These are phyloP conservation scores for Thraustochytrium sp. DNA, from an alignment of 352 stramenopile species.

Conservation along the genomic window DNA sequence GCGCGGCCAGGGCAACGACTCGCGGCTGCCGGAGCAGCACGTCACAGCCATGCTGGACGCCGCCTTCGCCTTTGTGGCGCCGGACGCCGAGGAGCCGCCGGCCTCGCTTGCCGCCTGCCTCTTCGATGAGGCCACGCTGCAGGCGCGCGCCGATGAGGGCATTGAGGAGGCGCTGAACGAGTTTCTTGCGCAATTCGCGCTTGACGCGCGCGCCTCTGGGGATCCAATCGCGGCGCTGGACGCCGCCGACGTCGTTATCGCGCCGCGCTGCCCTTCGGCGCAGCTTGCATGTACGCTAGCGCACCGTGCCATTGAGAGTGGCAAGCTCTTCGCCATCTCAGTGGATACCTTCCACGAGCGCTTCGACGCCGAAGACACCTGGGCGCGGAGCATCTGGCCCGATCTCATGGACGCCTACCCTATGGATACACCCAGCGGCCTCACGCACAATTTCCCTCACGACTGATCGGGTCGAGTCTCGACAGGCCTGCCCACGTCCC, in stretches of 20 bases:
- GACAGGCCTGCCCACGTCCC: too few species aligned
- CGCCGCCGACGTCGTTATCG: background rate
- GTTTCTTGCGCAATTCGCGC: constrained; percentile 7
- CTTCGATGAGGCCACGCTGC: background rate
- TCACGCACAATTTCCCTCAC: constrained; percentile 7
- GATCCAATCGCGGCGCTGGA: background rate
- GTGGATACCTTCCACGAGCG: background rate
- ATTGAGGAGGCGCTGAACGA: background rate
- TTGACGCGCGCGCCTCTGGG: background rate
- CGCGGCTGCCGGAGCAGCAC: too few species aligned
- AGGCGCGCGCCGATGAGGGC: background rate
- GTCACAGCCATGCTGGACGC: background rate
- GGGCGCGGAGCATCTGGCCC: background rate
- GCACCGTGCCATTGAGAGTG: background rate
- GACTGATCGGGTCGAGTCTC: too few species aligned
- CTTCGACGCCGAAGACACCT: background rate
- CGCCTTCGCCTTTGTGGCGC: background rate
- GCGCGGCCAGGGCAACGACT: too few species aligned
- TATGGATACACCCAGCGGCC: constrained; percentile 2
- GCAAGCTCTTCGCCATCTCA: constrained; percentile 8
- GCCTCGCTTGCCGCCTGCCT: background rate
- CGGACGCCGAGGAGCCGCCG: background rate
- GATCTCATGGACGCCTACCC: background rate
- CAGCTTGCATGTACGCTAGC: background rate
- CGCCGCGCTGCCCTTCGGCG: background rate